A percentile compares a stretch with the other conserved stretches of the same genome.
Conservation (phyloP, 2,329 filamentous ascomycete species). For the Onygena corvina region DNA sequence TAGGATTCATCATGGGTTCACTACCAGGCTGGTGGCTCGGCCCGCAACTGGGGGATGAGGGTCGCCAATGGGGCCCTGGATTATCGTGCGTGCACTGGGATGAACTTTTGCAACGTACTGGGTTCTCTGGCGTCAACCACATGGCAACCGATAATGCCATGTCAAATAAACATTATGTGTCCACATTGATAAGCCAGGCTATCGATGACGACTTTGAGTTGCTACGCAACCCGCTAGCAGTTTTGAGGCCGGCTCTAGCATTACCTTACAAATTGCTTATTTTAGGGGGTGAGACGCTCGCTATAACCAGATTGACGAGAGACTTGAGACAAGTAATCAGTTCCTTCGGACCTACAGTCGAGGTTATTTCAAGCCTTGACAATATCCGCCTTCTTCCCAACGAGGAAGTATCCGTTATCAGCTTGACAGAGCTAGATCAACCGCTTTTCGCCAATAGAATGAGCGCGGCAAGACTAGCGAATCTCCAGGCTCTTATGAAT, state of each 20-base stretch:
- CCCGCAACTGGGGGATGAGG: too few relatives aligned
- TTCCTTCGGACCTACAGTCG: not conserved
- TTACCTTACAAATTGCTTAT: not conserved
- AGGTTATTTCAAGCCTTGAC: not conserved
- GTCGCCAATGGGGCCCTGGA: constrained; percentile 1
- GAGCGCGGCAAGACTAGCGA: not conserved
- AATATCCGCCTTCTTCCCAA: not conserved
- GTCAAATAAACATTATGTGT: not conserved
- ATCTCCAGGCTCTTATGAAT: not conserved
- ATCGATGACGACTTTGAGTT: not conserved
- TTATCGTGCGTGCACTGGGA: constrained; percentile 9
- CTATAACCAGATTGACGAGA: not conserved
- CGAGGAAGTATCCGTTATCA: not conserved
- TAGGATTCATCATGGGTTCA: constrained; percentile 23
- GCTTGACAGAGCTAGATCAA: not conserved
- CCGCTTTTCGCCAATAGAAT: not conserved
- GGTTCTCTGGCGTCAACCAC: constrained; percentile 10
- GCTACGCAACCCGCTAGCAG: not conserved
- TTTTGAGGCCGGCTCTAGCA: not conserved
- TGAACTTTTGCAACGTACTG: constrained; percentile 6
- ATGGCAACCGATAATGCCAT: not conserved
- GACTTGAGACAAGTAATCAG: too few relatives aligned
- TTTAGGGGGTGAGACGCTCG: not conserved
- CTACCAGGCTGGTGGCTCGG: constrained; percentile 23
- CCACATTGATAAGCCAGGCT: not conserved